Conservation (phyloP, 2,329 filamentous ascomycete species). For the Clarireedia homoeocarpa region DNA sequence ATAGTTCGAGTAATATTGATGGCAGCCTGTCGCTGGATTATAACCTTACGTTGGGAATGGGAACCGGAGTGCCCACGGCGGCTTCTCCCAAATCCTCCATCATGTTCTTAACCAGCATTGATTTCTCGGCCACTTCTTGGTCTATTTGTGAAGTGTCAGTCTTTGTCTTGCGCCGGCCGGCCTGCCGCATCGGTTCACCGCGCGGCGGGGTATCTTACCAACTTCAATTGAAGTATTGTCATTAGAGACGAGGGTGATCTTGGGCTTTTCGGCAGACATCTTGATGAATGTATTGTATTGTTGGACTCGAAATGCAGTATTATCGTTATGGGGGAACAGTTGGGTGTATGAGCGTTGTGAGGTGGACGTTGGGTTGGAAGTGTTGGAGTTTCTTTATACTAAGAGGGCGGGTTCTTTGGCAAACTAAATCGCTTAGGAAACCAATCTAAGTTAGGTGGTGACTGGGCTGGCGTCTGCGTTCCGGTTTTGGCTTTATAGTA, state of each 20-base stretch:
- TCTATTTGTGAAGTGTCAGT: conserved; percentile 42
- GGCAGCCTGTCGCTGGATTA: background rate
- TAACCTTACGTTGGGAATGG: conserved; percentile 68
- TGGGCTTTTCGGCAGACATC: conserved; percentile 28
- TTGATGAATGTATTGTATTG: conserved; percentile 11
- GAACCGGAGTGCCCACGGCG: conserved; percentile 49
- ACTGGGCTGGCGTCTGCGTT: too few relatives aligned
- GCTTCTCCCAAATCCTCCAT: conserved; percentile 79
- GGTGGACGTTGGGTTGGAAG: too few relatives aligned
- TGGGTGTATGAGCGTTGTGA: background rate
- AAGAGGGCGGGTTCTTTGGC: too few relatives aligned
- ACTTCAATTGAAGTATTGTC: conserved; percentile 41
- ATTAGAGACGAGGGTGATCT: conserved; percentile 41
- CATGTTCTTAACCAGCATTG: conserved; percentile 96
- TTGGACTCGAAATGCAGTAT: background rate
- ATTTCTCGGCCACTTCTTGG: conserved; percentile 79
- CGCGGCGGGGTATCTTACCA: conserved; percentile 34
- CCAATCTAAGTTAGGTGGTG: too few relatives aligned
- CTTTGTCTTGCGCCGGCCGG: background rate
- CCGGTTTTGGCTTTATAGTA: too few relatives aligned
- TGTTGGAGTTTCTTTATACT: too few relatives aligned
- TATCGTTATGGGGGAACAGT: background rate
- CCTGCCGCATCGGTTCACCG: background rate
- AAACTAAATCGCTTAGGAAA: too few relatives aligned
- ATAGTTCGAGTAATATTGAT: background rate